Conservation (phyloP, 1,284 basidiomycete genomes). For the Cryptococcus wingfieldii region DNA sequence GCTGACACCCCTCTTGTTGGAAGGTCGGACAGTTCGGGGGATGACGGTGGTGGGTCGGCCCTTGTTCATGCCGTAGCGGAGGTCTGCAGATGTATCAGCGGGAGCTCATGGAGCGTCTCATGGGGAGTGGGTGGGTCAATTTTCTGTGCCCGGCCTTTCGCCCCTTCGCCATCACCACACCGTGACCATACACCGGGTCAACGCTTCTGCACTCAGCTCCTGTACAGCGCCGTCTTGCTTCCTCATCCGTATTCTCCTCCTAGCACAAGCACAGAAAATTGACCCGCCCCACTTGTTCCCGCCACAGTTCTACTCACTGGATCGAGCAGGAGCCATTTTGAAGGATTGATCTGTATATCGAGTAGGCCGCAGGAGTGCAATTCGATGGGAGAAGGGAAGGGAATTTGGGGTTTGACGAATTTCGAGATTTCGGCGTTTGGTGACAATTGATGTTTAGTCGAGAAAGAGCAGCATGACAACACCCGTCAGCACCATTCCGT, state of each 20-base stretch:
- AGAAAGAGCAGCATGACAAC: too few species aligned
- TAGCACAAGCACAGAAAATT: neutral
- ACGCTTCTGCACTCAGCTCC: neutral
- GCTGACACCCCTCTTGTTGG: slow-evolving; percentile 86
- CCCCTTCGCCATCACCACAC: neutral
- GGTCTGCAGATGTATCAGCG: slow-evolving; percentile 56
- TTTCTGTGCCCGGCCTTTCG: neutral
- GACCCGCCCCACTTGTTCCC: neutral
- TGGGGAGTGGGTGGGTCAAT: neutral
- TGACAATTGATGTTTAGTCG: too few species aligned
- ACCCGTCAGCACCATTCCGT: too few species aligned
- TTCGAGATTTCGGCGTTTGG: too few species aligned
- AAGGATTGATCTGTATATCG: slow-evolving; percentile 10
- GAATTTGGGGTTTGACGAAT: too few species aligned
- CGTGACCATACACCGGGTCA: neutral
- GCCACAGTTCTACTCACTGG: slow-evolving; percentile 28
- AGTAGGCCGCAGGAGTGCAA: too few species aligned
- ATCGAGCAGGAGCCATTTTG: slow-evolving; percentile 37
- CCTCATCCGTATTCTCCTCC: neutral
- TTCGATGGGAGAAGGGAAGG: too few species aligned
- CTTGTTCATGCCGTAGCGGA: slow-evolving; percentile 85
- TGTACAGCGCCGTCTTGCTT: neutral
- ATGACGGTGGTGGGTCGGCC: slow-evolving; percentile 90
- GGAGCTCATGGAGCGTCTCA: neutral
- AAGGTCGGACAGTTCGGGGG: slow-evolving; percentile 71